Evolutionary conservation across 371 early-diverging fungal genomes (phyloP), one percentile per base, ranked within the genome.

Genomic region (Phascolomyces articulosus): DNA sequence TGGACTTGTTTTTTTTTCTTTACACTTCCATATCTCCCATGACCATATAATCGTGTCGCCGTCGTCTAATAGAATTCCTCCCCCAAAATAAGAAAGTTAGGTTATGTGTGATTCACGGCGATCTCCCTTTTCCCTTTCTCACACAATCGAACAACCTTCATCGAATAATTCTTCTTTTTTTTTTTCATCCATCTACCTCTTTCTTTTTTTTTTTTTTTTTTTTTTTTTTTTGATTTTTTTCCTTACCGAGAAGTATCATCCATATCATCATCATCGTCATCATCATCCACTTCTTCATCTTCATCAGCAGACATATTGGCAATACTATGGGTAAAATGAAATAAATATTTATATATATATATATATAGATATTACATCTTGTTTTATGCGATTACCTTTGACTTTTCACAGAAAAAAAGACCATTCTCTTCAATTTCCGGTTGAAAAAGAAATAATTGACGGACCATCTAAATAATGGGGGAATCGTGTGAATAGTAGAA

Each of bases 361-460:
- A 6, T 6, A 9, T 34, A 34, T 34, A 9, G 0, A 34, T 34
- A 9, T 9, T 34, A 11, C 6, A 34, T 34, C 6, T 34, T 0
- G 34, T 34, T 34, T 34, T 11, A 34, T 11, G 11, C 34, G 11
- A 34, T 51, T 87, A 92, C 91, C 94, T 94, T 67, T 94, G 88
- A 47, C 93, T 92, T 41, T 92, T 88, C 34, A 88, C 88, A 1
- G 94, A 91, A 71, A 97, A 94, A 70, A 93, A 96, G 8, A 96
- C 83, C 63, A 97, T 91, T 59, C 96, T 83, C 75, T 95, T 96
- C 65, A 93, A 78, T 64, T 91, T 89, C 60, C 91, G 87, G 78
- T 97, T 96, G 66, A 89, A 91, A 80, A 97, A 96, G 66, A 97
- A 96, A 81, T 93, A 94, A 81, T 96, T 94, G 78, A 95, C 91